Base-by-base conservation (phyloP, 2,329 filamentous ascomycete genomes). In the Colletotrichum horii region DNA sequence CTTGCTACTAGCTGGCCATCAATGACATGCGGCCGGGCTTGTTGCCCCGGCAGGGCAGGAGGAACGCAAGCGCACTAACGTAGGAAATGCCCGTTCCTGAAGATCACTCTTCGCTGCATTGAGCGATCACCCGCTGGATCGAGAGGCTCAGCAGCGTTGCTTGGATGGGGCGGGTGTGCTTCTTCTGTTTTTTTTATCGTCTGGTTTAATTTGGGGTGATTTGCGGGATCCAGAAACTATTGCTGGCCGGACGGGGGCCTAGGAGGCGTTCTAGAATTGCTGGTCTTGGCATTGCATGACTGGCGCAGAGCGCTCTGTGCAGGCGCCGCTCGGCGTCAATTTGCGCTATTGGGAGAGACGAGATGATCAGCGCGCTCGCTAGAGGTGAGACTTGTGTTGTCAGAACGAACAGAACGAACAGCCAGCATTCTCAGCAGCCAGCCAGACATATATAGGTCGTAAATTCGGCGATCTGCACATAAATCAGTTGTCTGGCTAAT, bases 381-480 rank as follows among this genome's bases (percentile, higher is more conserved):
- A 19, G 1, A 43, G 38, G 38, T 43, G 0, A 0, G 2, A n/a
- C 4, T 12, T 6, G 3, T 2, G 3, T 12, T n/a, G 38, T 12
- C 9, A 6, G n/a, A 6, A 4, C 38, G n/a, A n/a, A n/a, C n/a
- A n/a, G n/a, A n/a, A n/a, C n/a, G n/a, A n/a, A n/a, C n/a, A n/a
- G n/a, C n/a, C n/a, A n/a, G n/a, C n/a, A n/a, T n/a, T n/a, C n/a
- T n/a, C n/a, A n/a, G n/a, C n/a, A n/a, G n/a, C n/a, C n/a, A n/a
- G n/a, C n/a, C n/a, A n/a, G n/a, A n/a, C n/a, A n/a, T n/a, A n/a
- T n/a, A 36, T 38, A 19, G 5, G 6, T 4, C n/a, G 26, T 2
- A 3, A 34, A 12, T 7, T 30, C 4, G 3, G 2, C 7, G 0
- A 0, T 0, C 0, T 0, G 0, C 2, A 1, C 19, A n/a, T 5